Conservation (phyloP, 2,329 filamentous ascomycete species). For the Clathrospora elynae region DNA sequence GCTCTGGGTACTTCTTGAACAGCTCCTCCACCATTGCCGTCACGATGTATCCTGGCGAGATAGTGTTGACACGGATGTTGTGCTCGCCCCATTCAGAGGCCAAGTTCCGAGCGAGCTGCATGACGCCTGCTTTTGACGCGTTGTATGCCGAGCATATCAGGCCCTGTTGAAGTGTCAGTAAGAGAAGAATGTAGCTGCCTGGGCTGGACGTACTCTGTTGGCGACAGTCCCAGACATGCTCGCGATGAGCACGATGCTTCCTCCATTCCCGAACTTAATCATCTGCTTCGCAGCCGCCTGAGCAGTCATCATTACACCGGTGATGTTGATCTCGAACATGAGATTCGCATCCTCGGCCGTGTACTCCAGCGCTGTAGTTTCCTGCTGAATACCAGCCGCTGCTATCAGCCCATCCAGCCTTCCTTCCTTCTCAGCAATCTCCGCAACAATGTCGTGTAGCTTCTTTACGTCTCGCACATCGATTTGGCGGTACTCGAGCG, state of each 20-base stretch:
- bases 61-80: conserved; percentile 79
- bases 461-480: conserved; percentile 75
- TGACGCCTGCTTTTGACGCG: conserved; percentile 73
- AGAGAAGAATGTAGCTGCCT: not conserved
- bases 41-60: conserved; percentile 79
- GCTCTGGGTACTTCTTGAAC: conserved; percentile 75
- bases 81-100: conserved; percentile 74
- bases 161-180: conserved; percentile 55
- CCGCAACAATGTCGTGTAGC: conserved; percentile 69
- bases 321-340: conserved; percentile 67
- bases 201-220: conserved; percentile 61
- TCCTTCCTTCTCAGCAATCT: conserved; percentile 71
- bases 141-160: conserved; percentile 74
- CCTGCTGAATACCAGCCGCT: conserved; percentile 78
- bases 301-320: conserved; percentile 66
- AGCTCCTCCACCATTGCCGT: conserved; percentile 83
- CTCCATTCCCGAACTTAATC: conserved; percentile 64
- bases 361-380: conserved; percentile 82
- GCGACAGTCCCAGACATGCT: conserved; percentile 67
- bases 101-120: conserved; percentile 72
- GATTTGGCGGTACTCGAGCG: conserved; percentile 74
- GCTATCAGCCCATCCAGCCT: conserved; percentile 80
- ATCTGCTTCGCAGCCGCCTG: conserved; percentile 68
- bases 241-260: conserved; percentile 66
- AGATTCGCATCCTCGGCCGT: conserved; percentile 63